phyloP scores from a whole-genome alignment of 495 filamentous ascomycete genomes.

The Neurospora sp. region DNA sequence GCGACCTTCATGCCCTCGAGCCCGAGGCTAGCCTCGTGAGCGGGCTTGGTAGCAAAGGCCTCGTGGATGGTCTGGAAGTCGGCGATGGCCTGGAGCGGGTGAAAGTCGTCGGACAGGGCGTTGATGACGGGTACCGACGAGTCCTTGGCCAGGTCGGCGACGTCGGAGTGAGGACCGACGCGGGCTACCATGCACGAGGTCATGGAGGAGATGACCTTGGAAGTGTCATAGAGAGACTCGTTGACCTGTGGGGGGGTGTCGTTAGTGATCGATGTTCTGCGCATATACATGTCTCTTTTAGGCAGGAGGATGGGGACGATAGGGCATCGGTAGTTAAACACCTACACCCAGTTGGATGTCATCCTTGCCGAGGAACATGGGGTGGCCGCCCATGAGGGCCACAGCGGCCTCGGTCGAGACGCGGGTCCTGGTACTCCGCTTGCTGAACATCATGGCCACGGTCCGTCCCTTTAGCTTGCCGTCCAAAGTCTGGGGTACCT shows the following conservation, averaged over 20 bases:
- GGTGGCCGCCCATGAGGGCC: constrained; percentile 73
- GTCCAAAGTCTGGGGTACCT: constrained; percentile 40
- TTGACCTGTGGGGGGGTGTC: constrained; percentile 47
- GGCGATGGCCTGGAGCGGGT: constrained; percentile 86
- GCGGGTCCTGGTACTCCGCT: constrained; percentile 84
- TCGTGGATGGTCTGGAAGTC: constrained; percentile 90
- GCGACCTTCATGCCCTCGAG: constrained; percentile 79
- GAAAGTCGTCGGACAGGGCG: constrained; percentile 77
- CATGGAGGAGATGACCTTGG: constrained; percentile 87
- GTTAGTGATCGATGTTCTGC: constrained; percentile 2
- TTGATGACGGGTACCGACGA: constrained; percentile 90
- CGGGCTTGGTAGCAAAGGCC: constrained; percentile 40
- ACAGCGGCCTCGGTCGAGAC: constrained; percentile 87
- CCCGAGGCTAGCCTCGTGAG: constrained; percentile 43
- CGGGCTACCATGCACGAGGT: constrained; percentile 82
- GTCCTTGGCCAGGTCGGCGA: constrained; percentile 65
- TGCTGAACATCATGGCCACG: constrained; percentile 91
- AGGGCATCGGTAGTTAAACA: neutral
- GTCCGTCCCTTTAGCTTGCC: constrained; percentile 55
- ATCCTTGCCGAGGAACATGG: constrained; percentile 90
- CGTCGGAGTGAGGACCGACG: constrained; percentile 73
- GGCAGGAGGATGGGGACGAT: neutral
- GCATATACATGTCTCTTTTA: neutral
- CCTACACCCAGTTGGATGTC: constrained; percentile 90
- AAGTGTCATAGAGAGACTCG: constrained; percentile 82